A percentile compares a stretch with the other conserved stretches of the same genome.
phyloP scores from a whole-genome alignment of 2,329 filamentous ascomycete genomes.

The Rhynchosporium graminicola region DNA sequence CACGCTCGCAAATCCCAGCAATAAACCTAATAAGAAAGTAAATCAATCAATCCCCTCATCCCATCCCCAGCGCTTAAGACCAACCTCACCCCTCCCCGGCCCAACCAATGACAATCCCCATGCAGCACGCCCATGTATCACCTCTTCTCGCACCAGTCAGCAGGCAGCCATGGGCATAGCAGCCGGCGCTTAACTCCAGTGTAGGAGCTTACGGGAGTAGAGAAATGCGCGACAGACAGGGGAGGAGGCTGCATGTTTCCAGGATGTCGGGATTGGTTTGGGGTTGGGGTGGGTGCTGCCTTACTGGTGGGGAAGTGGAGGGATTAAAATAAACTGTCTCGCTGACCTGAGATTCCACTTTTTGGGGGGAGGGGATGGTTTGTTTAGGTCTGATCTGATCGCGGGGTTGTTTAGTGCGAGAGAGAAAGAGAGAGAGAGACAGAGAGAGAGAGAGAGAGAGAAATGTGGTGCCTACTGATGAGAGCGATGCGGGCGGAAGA shows the following conservation, averaged over 20 bases:
- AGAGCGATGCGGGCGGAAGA: too few species aligned
- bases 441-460: too few species aligned
- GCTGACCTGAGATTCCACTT: too few species aligned
- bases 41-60: background rate
- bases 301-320: background rate
- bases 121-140: slow-evolving; percentile 4
- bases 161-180: background rate
- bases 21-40: too few species aligned
- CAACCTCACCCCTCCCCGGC: background rate
- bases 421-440: too few species aligned
- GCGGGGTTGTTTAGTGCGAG: too few species aligned
- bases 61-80: slow-evolving; percentile 11
- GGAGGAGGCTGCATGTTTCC: slow-evolving; percentile 6
- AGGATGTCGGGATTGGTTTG: slow-evolving; percentile 9
- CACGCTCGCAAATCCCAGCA: too few species aligned
- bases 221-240: background rate
- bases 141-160: slow-evolving; percentile 8
- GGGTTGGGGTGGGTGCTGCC: slow-evolving; percentile 2
- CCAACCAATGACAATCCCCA: slow-evolving; percentile 3
- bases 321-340: background rate
- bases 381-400: too few species aligned
- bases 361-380: too few species aligned
- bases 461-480: too few species aligned
- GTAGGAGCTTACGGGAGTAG: background rate
- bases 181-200: slow-evolving; percentile 10